Percentiles rank a stretch among this genome's conserved stretches.
These are phyloP conservation scores for Gossypium stocksii DNA, from an alignment of 345 rosid species.

Conservation along the genomic window DNA sequence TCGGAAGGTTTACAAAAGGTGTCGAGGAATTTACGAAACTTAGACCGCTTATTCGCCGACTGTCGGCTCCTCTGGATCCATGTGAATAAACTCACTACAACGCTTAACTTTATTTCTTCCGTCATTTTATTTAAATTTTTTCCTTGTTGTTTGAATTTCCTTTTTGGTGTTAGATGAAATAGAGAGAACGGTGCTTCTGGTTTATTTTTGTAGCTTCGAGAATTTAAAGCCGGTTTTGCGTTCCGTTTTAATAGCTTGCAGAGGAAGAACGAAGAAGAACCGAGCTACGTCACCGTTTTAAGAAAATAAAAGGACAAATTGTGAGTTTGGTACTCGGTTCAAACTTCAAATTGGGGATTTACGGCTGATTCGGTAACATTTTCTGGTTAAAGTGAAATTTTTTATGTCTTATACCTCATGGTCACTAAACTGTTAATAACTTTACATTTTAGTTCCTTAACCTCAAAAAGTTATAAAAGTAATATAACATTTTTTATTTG, in stretches of 20 bases:
- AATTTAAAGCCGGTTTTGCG: background rate
- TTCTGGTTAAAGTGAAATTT: too few relatives aligned
- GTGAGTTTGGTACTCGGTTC: background rate
- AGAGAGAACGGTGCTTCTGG: background rate
- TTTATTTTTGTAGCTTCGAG: background rate
- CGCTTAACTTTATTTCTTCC: conserved; percentile 57
- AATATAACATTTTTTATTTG: too few relatives aligned
- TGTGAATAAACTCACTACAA: conserved; percentile 71
- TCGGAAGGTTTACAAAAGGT: conserved; percentile 31
- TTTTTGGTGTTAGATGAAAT: background rate
- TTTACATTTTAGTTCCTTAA: too few relatives aligned
- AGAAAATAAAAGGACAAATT: background rate
- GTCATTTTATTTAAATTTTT: conserved; percentile 20
- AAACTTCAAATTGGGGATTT: too few relatives aligned
- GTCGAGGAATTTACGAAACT: conserved; percentile 85
- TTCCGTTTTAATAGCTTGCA: background rate
- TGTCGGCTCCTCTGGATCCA: conserved; percentile 82
- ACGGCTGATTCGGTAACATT: too few relatives aligned
- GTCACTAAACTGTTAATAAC: too few relatives aligned
- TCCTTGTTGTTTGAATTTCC: background rate
- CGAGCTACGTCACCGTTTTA: background rate
- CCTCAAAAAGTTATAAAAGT: too few relatives aligned
- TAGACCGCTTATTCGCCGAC: conserved; percentile 70
- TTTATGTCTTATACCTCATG: too few relatives aligned
- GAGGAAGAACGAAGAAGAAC: background rate